A percentile compares a stretch with the other conserved stretches of the same genome.
Conservation (phyloP, 495 filamentous ascomycete species). For the Schizothecium vesticola region DNA sequence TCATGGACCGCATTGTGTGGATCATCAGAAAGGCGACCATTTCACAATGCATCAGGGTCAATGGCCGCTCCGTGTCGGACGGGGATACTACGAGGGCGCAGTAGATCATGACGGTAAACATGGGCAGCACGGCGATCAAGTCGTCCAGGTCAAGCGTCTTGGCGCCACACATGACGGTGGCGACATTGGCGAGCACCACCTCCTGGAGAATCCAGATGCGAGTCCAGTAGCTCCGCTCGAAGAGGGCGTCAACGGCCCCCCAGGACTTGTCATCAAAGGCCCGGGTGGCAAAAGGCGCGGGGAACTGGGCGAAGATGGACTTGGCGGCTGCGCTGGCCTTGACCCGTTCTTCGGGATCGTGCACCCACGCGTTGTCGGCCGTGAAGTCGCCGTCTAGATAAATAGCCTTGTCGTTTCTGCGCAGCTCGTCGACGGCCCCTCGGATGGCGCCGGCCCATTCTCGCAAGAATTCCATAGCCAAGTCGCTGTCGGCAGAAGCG, state of each 20-base stretch:
- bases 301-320: background rate
- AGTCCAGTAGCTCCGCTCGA: background rate
- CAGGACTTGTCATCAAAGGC: background rate
- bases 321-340: background rate
- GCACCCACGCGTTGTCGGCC: too few species aligned
- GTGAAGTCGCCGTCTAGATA: background rate
- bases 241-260: background rate
- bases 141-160: background rate
- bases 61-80: too few species aligned
- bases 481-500: background rate
- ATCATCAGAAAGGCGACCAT: too few species aligned
- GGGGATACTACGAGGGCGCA: too few species aligned
- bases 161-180: background rate
- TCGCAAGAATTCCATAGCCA: background rate
- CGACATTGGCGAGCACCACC: background rate
- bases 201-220: background rate
- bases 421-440: background rate
- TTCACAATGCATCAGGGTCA: too few species aligned
- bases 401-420: background rate
- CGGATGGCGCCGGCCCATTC: background rate
- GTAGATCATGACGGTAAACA: background rate
- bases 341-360: background rate
- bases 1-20: too few species aligned
- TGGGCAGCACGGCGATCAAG: background rate
- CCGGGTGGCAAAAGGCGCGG: background rate